Percentiles rank a stretch among this genome's conserved stretches.
These are phyloP conservation scores for Rhodofomes roseus DNA, from an alignment of 1,284 basidiomycete genomes.

Conservation along the genomic window DNA sequence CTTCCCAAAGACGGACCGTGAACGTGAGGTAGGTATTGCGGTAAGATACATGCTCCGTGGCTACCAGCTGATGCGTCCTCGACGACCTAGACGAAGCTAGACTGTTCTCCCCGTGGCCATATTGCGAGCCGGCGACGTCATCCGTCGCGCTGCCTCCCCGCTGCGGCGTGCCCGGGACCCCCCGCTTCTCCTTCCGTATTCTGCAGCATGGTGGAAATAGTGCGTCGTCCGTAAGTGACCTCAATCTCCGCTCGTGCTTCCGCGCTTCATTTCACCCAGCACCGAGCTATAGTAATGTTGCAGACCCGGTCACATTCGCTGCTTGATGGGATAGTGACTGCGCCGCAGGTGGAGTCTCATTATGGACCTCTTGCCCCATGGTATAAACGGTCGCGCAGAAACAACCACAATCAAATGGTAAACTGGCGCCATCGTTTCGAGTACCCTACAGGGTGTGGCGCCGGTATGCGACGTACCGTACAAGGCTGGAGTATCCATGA, in stretches of 20 bases:
- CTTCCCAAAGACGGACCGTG: neutral
- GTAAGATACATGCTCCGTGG: neutral
- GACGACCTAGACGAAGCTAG: neutral
- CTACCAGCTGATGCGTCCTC: slow-evolving; percentile 1
- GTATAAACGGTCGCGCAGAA: neutral
- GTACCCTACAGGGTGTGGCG: too few species aligned
- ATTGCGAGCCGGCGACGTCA: neutral
- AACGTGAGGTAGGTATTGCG: neutral
- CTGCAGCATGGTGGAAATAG: neutral
- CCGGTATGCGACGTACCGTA: too few species aligned
- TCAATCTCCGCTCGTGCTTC: neutral
- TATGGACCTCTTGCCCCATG: neutral
- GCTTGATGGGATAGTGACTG: neutral
- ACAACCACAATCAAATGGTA: neutral
- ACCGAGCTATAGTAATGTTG: neutral
- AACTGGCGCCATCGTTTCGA: too few species aligned
- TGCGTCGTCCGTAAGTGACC: neutral
- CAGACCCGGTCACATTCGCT: too few species aligned
- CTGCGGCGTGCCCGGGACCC: neutral
- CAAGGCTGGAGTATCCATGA: neutral
- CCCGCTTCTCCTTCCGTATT: neutral
- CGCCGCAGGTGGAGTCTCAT: neutral
- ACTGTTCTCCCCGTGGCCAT: neutral
- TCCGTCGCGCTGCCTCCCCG: neutral
- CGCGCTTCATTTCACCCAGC: neutral